phyloP scores from a whole-genome alignment of 202 grass and related monocot species.

The Dendrocalamus latiflorus region DNA sequence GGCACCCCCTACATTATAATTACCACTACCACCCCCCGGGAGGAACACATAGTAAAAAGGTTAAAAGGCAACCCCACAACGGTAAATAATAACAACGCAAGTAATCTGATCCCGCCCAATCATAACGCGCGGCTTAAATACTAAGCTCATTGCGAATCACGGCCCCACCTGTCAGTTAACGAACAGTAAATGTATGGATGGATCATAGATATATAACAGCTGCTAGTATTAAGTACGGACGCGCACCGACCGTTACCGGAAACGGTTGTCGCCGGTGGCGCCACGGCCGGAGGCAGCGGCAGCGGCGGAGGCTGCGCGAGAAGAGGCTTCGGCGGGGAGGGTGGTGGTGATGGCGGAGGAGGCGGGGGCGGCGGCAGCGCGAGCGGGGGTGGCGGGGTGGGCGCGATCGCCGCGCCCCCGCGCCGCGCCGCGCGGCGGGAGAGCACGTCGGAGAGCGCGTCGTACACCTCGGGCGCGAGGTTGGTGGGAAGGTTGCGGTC shows the following conservation, averaged over 20 bases:
- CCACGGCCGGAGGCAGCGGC: neutral
- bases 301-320: neutral
- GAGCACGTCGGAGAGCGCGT: no score
- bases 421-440: no score
- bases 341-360: neutral
- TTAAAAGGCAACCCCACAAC: neutral
- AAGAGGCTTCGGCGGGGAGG: slow-evolving; percentile 34
- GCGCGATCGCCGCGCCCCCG: slow-evolving; percentile 36
- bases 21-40: neutral
- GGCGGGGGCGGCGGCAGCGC: slow-evolving; percentile 25
- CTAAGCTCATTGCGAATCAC: neutral
- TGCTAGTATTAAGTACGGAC: slow-evolving; percentile 5
- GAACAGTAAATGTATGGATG: slow-evolving; percentile 21
- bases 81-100: slow-evolving; percentile 40
- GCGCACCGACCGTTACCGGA: slow-evolving; percentile 43
- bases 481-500: no score
- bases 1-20: slow-evolving; percentile 28
- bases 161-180: slow-evolving; percentile 23
- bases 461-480: no score
- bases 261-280: slow-evolving; percentile 44
- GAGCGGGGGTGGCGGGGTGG: neutral
- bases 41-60: slow-evolving; percentile 34
- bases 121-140: slow-evolving; percentile 29
- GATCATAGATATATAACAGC: no score
- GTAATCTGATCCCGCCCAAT: slow-evolving; percentile 32